These are phyloP conservation scores for Aechmea fasciata DNA, from an alignment of 176 grass and related monocot species.

Conservation along the genomic window DNA sequence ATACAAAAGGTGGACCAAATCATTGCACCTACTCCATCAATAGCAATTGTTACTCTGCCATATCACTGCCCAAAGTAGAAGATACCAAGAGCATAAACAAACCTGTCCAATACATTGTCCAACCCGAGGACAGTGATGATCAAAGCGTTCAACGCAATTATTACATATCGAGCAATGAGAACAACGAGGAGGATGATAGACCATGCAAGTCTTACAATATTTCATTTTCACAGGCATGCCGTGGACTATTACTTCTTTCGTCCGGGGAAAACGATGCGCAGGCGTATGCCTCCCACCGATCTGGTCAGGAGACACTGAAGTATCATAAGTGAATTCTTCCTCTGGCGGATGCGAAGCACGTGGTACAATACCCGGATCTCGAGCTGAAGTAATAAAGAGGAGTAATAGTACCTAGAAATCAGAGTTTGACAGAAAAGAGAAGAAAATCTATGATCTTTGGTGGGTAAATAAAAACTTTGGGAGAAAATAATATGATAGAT, in stretches of 20 bases:
- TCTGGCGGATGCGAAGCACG: constrained; percentile 63
- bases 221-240: constrained; percentile 57
- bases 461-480: not conserved
- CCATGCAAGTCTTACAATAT: constrained; percentile 91
- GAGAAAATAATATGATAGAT: constrained; percentile 3
- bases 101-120: constrained; percentile 96
- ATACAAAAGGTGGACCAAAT: too few relatives aligned
- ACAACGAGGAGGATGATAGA: constrained; percentile 72
- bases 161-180: constrained; percentile 86
- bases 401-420: constrained; percentile 43
- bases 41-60: not conserved
- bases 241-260: constrained; percentile 59
- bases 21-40: too few relatives aligned
- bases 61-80: not conserved
- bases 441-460: not conserved
- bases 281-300: constrained; percentile 27
- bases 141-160: constrained; percentile 92
- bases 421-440: constrained; percentile 10
- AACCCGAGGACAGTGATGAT: constrained; percentile 95
- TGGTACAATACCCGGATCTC: constrained; percentile 71
- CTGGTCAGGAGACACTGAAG: constrained; percentile 23
- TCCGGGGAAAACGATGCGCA: constrained; percentile 41
- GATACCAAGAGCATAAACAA: constrained; percentile 1
- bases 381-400: constrained; percentile 54
- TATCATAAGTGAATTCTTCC: constrained; percentile 61